These are phyloP conservation scores for Spiraea crenata DNA, from an alignment of 331 rosid species.

Conservation along the genomic window DNA sequence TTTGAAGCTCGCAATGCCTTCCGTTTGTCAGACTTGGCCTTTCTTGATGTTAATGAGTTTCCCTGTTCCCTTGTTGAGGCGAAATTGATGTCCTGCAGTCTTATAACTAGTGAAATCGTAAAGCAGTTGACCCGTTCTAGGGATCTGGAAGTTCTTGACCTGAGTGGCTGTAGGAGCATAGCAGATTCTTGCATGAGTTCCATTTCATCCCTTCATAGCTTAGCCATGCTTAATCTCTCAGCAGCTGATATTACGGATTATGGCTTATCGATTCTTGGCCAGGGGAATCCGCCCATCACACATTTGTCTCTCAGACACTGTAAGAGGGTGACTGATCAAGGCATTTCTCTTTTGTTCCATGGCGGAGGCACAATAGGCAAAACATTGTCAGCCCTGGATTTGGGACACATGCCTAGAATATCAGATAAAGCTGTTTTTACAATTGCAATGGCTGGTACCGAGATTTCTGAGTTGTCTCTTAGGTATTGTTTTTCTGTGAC, in stretches of 20 bases:
- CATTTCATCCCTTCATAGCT: constrained; percentile 19
- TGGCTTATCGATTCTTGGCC: constrained; percentile 27
- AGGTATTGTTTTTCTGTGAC: constrained; percentile 31
- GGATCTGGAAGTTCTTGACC: constrained; percentile 32
- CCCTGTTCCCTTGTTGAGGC: constrained; percentile 31
- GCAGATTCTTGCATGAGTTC: constrained; percentile 30
- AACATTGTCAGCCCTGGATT: constrained; percentile 32
- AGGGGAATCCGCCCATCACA: constrained; percentile 19
- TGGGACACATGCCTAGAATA: constrained; percentile 34
- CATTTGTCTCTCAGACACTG: constrained; percentile 33
- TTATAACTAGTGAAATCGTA: constrained; percentile 33
- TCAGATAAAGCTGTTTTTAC: constrained; percentile 27
- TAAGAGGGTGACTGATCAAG: constrained; percentile 33
- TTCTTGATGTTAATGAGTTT: constrained; percentile 12
- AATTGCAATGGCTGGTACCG: constrained; percentile 15
- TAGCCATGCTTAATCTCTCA: constrained; percentile 27
- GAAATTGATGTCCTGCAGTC: constrained; percentile 29
- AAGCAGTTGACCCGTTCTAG: constrained; percentile 29
- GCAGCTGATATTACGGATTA: constrained; percentile 29
- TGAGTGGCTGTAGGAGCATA: constrained; percentile 38
- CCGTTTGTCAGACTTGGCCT: constrained; percentile 30
- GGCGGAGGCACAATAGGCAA: constrained; percentile 29
- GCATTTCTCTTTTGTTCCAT: constrained; percentile 19
- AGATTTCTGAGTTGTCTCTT: constrained; percentile 29
- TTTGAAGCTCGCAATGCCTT: constrained; percentile 31